A percentile compares a stretch with the other conserved stretches of the same genome.
These are phyloP conservation scores for Geotrichum cucujoidarum DNA, from an alignment of 1,139 yeast species.

Conservation along the genomic window DNA sequence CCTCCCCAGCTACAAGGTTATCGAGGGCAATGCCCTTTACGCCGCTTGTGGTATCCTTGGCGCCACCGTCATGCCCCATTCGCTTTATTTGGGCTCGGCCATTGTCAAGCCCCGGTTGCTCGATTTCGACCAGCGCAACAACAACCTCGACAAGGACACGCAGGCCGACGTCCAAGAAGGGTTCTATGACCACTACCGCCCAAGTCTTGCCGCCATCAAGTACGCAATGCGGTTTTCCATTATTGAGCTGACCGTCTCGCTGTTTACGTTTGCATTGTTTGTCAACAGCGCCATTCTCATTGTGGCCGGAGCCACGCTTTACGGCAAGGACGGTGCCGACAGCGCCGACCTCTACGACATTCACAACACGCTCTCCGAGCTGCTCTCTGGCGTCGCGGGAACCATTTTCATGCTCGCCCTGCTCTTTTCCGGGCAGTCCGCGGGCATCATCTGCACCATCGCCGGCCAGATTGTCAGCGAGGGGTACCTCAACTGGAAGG, in stretches of 20 bases:
- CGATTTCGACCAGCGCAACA: slow-evolving; percentile 71
- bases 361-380: slow-evolving; percentile 64
- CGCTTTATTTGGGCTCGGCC: slow-evolving; percentile 86
- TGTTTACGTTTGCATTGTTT: slow-evolving; percentile 75
- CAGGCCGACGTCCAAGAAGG: slow-evolving; percentile 23
- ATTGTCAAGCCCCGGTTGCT: slow-evolving; percentile 83
- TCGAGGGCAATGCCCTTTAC: slow-evolving; percentile 77
- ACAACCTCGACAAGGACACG: slow-evolving; percentile 40
- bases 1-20: slow-evolving; percentile 66
- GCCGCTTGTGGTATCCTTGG: slow-evolving; percentile 88
- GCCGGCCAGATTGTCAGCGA: slow-evolving; percentile 97
- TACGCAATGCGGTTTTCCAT: slow-evolving; percentile 68
- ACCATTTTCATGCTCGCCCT: slow-evolving; percentile 86
- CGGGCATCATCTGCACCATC: slow-evolving; percentile 95
- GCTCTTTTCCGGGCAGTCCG: slow-evolving; percentile 93
- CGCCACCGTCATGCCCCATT: slow-evolving; percentile 98
- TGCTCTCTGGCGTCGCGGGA: slow-evolving; percentile 88
- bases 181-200: slow-evolving; percentile 44
- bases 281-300: slow-evolving; percentile 80
- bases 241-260: slow-evolving; percentile 68
- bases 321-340: slow-evolving; percentile 63
- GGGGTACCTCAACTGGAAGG: slow-evolving; percentile 81
- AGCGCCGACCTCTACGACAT: slow-evolving; percentile 86
- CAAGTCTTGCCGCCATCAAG: slow-evolving; percentile 65
- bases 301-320: slow-evolving; percentile 78